Percentiles rank a stretch among this genome's conserved stretches.
Evolutionary conservation across 73 alveolate species (phyloP).

Genomic region (Diophrys appendiculata): DNA sequence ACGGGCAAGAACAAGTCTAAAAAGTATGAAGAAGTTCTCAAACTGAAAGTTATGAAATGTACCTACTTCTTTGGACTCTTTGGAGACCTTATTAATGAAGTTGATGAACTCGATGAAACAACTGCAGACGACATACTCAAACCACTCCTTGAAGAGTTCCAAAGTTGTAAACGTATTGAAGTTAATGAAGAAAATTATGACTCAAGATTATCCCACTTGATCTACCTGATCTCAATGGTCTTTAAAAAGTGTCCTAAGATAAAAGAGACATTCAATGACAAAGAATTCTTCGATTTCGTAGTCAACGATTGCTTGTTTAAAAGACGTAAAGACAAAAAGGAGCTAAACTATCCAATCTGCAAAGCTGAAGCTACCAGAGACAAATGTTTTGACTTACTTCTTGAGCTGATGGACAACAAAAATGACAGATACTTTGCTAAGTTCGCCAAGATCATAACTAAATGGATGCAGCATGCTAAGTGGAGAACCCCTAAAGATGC

Average conservation of each 20-base stretch:
- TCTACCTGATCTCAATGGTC: constrained; percentile 14
- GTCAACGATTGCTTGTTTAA: constrained; percentile 13
- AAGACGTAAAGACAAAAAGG: constrained; percentile 7
- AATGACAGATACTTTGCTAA: background rate
- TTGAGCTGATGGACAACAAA: constrained; percentile 16
- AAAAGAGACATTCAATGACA: constrained; percentile 36
- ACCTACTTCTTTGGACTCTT: constrained; percentile 16
- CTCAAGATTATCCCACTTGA: constrained; percentile 8
- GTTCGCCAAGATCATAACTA: constrained; percentile 17
- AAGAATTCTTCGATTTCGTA: constrained; percentile 16
- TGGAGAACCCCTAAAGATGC: constrained; percentile 18
- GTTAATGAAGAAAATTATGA: constrained; percentile 9
- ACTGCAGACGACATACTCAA: constrained; percentile 2
- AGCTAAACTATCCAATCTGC: constrained; percentile 18
- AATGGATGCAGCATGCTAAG: constrained; percentile 31
- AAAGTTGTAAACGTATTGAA: constrained; percentile 7
- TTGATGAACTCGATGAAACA: background rate
- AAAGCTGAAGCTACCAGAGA: constrained; percentile 20
- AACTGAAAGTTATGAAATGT: constrained; percentile 4
- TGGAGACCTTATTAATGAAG: background rate
- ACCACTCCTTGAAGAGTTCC: constrained; percentile 8
- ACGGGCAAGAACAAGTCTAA: background rate
- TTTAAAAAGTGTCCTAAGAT: constrained; percentile 39
- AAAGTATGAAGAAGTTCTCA: constrained; percentile 11
- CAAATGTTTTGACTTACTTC: constrained; percentile 11